Base-by-base conservation (phyloP, 345 rosid species). In the Euphorbia lathyris region DNA sequence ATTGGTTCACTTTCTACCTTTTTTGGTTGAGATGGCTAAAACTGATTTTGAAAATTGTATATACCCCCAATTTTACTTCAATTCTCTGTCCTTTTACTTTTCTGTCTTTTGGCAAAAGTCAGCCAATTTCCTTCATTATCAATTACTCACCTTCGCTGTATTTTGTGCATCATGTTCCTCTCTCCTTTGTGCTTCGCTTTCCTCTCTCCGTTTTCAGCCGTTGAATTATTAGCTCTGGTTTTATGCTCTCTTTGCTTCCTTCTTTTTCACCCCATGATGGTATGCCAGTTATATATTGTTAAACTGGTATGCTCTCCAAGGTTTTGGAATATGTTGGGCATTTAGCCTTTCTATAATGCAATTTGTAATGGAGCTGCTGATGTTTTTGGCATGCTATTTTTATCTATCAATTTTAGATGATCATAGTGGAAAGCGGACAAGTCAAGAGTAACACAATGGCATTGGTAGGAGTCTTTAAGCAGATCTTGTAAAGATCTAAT, bases 281-380 rank as follows among this genome's bases (percentile, higher is more conserved):
- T n/a, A n/a, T n/a, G n/a, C n/a, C n/a, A n/a, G n/a, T n/a, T n/a
- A n/a, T n/a, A 19, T 4, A 19, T 51, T 25, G n/a, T 51, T 1
- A 51, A 51, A 51, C 56, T 20, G n/a, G 9, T n/a, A 51, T n/a
- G 1, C 25, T 7, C 23, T 7, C 6, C 0, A 19, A 20, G 56
- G 23, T n/a, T 51, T 6, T 51, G 25, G 23, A 19, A n/a, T n/a
- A n/a, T 51, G 22, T 19, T 51, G 56, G 56, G 7, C 23, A 14
- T 51, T 51, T 1, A 10, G 4, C n/a, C 76, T 36, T 68, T 51
- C 47, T 63, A 22, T 68, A 13, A 34, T 69, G n/a, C 48, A 66
- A 50, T 52, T 45, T 45, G 67, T 52, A 26, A 61, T 72, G 60
- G 29, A 40, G 65, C 36, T 67, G 71, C 43, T n/a, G n/a, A n/a